These are phyloP conservation scores for Gelatoporia subvermispora DNA, from an alignment of 768 basidiomycete species.

Conservation along the genomic window DNA sequence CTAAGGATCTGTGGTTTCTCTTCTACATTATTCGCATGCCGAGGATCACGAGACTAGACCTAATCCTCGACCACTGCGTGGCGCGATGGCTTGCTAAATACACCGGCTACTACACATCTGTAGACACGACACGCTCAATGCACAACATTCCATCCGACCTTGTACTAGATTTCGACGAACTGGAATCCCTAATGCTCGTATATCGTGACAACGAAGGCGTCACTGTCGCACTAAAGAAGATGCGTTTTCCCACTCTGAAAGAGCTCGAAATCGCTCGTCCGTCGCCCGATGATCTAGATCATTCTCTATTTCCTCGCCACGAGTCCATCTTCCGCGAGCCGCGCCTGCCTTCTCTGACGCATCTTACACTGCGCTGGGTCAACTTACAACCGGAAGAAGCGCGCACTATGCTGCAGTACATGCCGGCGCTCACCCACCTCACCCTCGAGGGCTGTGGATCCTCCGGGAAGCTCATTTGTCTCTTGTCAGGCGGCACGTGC, in stretches of 20 bases:
- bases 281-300: neutral
- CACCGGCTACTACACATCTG: neutral
- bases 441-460: slow-evolving; percentile 44
- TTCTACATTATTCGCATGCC: neutral
- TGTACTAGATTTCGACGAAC: slow-evolving; percentile 20
- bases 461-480: slow-evolving; percentile 34
- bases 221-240: slow-evolving; percentile 35
- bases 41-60: neutral
- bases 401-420: slow-evolving; percentile 45
- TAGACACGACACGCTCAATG: neutral
- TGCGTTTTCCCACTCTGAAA: slow-evolving; percentile 40
- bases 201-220: slow-evolving; percentile 36
- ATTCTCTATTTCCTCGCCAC: slow-evolving; percentile 39
- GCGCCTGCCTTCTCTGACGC: slow-evolving; percentile 44
- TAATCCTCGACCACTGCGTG: neutral
- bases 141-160: neutral
- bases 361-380: slow-evolving; percentile 47
- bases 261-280: slow-evolving; percentile 35
- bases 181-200: slow-evolving; percentile 42
- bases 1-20: neutral
- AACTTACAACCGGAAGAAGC: slow-evolving; percentile 34
- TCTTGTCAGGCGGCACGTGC: slow-evolving; percentile 34
- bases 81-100: slow-evolving; percentile 1
- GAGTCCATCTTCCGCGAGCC: slow-evolving; percentile 55
- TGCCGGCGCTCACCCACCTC: slow-evolving; percentile 44